Percentiles rank a stretch among this genome's conserved stretches.
Conservation (phyloP, 192 early-diverging fungal species). For the Coemansia sp. region DNA sequence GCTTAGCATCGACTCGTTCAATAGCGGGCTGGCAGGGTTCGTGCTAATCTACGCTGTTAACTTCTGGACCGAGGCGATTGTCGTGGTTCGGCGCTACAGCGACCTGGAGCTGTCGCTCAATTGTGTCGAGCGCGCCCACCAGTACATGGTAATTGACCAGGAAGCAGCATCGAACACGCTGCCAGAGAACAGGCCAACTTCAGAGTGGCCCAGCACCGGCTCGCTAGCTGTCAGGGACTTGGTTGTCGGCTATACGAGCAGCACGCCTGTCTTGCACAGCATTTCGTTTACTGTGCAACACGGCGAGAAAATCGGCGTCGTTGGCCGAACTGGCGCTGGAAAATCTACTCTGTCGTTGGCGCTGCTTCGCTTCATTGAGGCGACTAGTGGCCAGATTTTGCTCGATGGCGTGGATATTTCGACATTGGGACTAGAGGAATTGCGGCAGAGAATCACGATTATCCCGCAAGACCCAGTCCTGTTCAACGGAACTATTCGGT, state of each 20-base stretch:
- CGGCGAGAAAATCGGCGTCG: slow-evolving; percentile 82
- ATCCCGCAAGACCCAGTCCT: slow-evolving; percentile 87
- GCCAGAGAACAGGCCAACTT: slow-evolving; percentile 19
- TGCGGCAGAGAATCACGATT: slow-evolving; percentile 76
- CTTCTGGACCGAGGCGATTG: slow-evolving; percentile 73
- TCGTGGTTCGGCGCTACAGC: slow-evolving; percentile 71
- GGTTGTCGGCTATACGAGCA: slow-evolving; percentile 68
- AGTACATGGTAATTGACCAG: slow-evolving; percentile 77
- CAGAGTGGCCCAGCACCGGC: slow-evolving; percentile 67
- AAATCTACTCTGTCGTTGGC: slow-evolving; percentile 71
- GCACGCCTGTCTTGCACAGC: slow-evolving; percentile 60
- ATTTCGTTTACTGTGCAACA: slow-evolving; percentile 70
- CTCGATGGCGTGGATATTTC: slow-evolving; percentile 83
- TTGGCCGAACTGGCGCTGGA: slow-evolving; percentile 84
- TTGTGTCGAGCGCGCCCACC: slow-evolving; percentile 75
- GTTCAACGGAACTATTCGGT: slow-evolving; percentile 74
- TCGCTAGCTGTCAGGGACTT: slow-evolving; percentile 68
- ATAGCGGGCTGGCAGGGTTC: slow-evolving; percentile 83
- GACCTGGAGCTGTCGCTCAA: slow-evolving; percentile 80
- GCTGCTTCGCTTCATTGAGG: slow-evolving; percentile 75
- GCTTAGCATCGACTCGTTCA: slow-evolving; percentile 50
- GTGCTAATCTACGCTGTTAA: slow-evolving; percentile 76
- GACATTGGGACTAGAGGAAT: slow-evolving; percentile 68
- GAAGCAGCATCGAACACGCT: slow-evolving; percentile 62
- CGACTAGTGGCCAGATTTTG: slow-evolving; percentile 60